Evolutionary conservation across 192 early-diverging fungal genomes (phyloP), one percentile per base, ranked within the genome.

Genomic region (Lobulomyces angularis): DNA sequence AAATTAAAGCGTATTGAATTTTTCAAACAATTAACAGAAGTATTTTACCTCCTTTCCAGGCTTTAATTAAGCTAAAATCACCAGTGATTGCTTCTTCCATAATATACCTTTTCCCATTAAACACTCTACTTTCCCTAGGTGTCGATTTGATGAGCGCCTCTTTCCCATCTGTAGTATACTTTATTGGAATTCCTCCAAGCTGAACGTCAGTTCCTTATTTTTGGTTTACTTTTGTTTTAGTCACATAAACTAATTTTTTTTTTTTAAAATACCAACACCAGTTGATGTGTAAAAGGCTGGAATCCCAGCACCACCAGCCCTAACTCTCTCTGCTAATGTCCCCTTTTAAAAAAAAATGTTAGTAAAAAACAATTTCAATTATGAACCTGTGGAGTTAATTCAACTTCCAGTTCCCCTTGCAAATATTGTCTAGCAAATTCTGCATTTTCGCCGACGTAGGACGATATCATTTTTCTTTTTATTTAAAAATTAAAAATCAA

Each of bases 341-440:
- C 82, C 59, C 34, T n/a, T n/a, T n/a, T n/a, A n/a, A n/a, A n/a
- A n/a, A n/a, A n/a, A n/a, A n/a, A n/a, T n/a, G n/a, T n/a, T n/a
- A n/a, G n/a, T n/a, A 26, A 26, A 5, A 5, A 17, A 42, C 5
- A 22, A 19, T 42, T 14, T 23, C 5, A 4, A 14, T 45, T 12
- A 21, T 7, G 27, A 7, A 7, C 38, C 79, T 86, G 83, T 2
- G 83, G 83, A 17, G 73, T 65, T 20, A 86, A 61, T 58, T 81
- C 78, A 19, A 83, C 83, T 41, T 86, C 83, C 14, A 83, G 65
- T 45, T 86, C 83, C n/a, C 83, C 83, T 38, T 63, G 60, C 16
- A 86, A 64, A 35, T 86, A 86, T 51, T 86, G 83, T 22, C 79
- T 61, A 35, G 77, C 77, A 61, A 86, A 86, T 51, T 86, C 83